Conservation (phyloP, 164 flowering plant species). For the Aristolochia contorta region DNA sequence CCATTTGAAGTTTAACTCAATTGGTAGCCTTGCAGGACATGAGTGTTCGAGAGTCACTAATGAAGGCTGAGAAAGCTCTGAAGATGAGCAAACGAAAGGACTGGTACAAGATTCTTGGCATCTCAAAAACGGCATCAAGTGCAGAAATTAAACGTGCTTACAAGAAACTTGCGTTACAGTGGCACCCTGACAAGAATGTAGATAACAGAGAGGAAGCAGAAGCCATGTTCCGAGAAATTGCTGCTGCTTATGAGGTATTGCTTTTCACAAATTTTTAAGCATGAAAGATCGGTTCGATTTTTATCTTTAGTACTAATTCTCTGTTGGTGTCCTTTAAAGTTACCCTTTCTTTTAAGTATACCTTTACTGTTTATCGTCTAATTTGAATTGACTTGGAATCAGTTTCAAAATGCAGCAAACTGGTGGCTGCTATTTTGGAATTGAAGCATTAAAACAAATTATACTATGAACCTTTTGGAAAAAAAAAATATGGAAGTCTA, state of each 20-base stretch:
- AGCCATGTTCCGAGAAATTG: slow-evolving; percentile 78
- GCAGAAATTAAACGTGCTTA: slow-evolving; percentile 87
- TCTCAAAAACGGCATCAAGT: slow-evolving; percentile 69
- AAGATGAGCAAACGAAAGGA: slow-evolving; percentile 95
- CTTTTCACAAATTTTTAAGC: not conserved
- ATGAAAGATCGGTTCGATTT: not conserved
- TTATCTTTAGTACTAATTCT: not conserved
- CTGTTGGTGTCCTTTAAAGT: not conserved
- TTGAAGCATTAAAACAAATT: not conserved
- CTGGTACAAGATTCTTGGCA: slow-evolving; percentile 93
- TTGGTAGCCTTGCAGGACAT: slow-evolving; percentile 48
- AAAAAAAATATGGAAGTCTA: not conserved
- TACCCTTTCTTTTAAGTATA: too few relatives aligned
- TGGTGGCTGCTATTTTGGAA: too few relatives aligned
- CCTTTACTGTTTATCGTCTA: not conserved
- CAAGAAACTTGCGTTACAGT: slow-evolving; percentile 95
- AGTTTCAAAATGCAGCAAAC: too few relatives aligned
- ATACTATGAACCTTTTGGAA: not conserved
- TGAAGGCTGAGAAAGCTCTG: slow-evolving; percentile 84
- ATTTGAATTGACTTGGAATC: not conserved
- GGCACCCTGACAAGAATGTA: slow-evolving; percentile 98
- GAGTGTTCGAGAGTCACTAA: slow-evolving; percentile 64
- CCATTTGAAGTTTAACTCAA: too few relatives aligned
- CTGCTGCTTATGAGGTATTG: slow-evolving; percentile 91
- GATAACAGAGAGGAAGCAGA: slow-evolving; percentile 97